Percentiles rank a stretch among this genome's conserved stretches.
Conservation (phyloP, 345 rosid genomes). For the Leavenworthia alabamica region DNA sequence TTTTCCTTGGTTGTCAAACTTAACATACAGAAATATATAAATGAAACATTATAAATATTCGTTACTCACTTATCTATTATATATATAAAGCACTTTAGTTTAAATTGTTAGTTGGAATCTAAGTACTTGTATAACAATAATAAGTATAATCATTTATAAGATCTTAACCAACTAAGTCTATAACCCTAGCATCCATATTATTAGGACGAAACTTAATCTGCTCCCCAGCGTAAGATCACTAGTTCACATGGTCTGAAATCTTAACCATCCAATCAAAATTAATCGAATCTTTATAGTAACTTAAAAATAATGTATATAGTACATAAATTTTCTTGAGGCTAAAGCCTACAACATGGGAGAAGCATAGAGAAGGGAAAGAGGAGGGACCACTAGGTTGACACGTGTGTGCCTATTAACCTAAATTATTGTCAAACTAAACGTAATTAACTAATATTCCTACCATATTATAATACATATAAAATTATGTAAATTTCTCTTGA, state of each 20-base stretch:
- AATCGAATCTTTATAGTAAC: not conserved
- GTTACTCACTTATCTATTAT: not conserved
- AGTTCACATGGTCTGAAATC: constrained; percentile 28
- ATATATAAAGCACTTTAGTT: not conserved
- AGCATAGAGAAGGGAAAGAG: constrained; percentile 1
- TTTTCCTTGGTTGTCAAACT: not conserved
- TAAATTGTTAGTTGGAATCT: constrained; percentile 18
- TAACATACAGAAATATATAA: not conserved
- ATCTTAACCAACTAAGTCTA: constrained; percentile 29
- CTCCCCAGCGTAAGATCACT: constrained; percentile 25
- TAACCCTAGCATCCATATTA: constrained; percentile 11
- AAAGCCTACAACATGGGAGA: constrained; percentile 33
- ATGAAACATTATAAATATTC: not conserved
- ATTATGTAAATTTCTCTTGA: too few relatives aligned
- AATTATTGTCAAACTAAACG: constrained; percentile 27
- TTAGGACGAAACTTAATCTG: constrained; percentile 26
- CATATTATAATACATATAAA: too few relatives aligned
- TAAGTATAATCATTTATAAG: not conserved
- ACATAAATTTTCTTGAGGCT: constrained; percentile 19
- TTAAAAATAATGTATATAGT: constrained; percentile 13
- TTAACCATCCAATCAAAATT: constrained; percentile 21
- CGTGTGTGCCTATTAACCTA: constrained; percentile 10
- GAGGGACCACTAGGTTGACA: constrained; percentile 23
- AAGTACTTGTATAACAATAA: not conserved
- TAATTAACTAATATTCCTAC: not conserved